Percentiles rank a stretch among this genome's conserved stretches.
These are phyloP conservation scores for Ophiostoma sp. DNA, from an alignment of 2,329 filamentous ascomycete species.

Conservation along the genomic window DNA sequence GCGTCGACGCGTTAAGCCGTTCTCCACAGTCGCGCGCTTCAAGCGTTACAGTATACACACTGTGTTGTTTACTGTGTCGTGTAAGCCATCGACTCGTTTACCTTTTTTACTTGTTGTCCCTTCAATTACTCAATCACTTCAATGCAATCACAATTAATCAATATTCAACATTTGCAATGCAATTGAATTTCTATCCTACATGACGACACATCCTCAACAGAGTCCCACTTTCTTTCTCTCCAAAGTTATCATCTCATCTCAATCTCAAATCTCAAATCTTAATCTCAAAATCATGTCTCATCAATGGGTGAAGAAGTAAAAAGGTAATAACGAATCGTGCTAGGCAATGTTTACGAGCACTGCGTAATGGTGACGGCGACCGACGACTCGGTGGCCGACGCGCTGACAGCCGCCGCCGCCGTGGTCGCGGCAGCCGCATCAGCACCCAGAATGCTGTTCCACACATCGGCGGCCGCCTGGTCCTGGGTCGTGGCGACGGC, in stretches of 20 bases:
- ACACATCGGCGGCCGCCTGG: constrained; percentile 35
- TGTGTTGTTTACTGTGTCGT: not conserved
- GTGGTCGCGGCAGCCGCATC: constrained; percentile 20
- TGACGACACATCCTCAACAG: constrained; percentile 15
- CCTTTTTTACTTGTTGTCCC: not conserved
- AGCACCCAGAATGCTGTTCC: constrained; percentile 32
- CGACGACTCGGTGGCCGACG: constrained; percentile 21
- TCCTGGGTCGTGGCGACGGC: constrained; percentile 31
- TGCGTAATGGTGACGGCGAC: constrained; percentile 29
- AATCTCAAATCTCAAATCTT: not conserved
- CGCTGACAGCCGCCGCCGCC: constrained; percentile 16
- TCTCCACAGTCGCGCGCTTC: constrained; percentile 1
- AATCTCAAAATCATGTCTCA: not conserved
- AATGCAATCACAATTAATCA: not conserved
- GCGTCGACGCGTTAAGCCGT: constrained; percentile 29
- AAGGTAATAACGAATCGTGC: not conserved
- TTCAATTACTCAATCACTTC: not conserved
- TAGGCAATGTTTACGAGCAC: constrained; percentile 22
- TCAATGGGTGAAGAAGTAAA: not conserved
- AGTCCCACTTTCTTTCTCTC: constrained; percentile 8
- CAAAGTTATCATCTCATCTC: not conserved
- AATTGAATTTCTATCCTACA: constrained; percentile 5
- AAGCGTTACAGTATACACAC: not conserved
- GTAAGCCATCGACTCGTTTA: not conserved
- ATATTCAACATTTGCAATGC: not conserved